Conservation (phyloP, 179 eudicot species). For the Carnegiea gigantea region DNA sequence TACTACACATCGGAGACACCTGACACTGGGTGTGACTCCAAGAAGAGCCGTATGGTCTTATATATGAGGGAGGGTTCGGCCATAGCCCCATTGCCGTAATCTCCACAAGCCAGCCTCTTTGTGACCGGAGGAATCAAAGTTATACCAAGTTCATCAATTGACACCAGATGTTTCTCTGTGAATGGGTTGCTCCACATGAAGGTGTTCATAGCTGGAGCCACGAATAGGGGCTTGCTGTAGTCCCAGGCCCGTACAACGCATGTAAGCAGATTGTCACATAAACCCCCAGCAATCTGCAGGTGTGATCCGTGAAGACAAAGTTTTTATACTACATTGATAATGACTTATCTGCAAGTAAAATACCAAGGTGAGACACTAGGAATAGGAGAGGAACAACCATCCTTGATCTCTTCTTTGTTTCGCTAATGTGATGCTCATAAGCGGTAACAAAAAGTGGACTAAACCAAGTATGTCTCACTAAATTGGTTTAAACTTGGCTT, state of each 20-base stretch:
- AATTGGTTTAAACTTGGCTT: too few species aligned
- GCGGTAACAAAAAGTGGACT: too few species aligned
- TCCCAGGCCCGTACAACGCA: slow-evolving; percentile 96
- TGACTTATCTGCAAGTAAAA: neutral
- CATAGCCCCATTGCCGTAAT: slow-evolving; percentile 96
- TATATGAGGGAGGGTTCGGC: slow-evolving; percentile 90
- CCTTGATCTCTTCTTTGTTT: neutral
- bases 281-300: slow-evolving; percentile 78
- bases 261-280: slow-evolving; percentile 90
- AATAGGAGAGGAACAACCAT: neutral
- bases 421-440: neutral
- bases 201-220: slow-evolving; percentile 98
- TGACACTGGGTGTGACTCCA: slow-evolving; percentile 43
- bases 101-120: slow-evolving; percentile 90
- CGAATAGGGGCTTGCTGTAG: slow-evolving; percentile 79
- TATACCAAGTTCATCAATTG: slow-evolving; percentile 78
- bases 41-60: slow-evolving; percentile 74
- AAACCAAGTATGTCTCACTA: too few species aligned
- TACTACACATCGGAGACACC: slow-evolving; percentile 14
- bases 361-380: neutral
- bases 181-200: slow-evolving; percentile 97
- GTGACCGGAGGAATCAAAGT: slow-evolving; percentile 78
- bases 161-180: slow-evolving; percentile 83
- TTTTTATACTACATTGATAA: neutral
- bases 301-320: neutral